Percentiles rank a stretch among this genome's conserved stretches.
These are phyloP conservation scores for Dendrobium huoshanense DNA, from an alignment of 106 monocot genomes.

Conservation along the genomic window DNA sequence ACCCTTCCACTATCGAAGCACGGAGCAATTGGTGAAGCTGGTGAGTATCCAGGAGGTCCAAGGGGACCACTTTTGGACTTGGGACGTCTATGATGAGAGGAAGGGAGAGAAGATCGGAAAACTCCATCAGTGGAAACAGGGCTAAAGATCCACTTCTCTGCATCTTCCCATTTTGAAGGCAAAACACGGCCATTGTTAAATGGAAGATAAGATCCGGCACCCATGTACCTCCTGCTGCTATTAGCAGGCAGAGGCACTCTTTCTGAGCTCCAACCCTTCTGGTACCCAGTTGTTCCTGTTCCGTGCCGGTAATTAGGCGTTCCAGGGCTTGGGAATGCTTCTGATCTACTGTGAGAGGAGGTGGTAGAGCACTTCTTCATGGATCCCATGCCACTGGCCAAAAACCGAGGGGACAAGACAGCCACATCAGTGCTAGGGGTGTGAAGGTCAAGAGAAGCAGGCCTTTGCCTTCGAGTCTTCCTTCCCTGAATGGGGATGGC, in stretches of 20 bases:
- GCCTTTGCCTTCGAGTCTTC: slow-evolving; percentile 23
- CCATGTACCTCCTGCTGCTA: slow-evolving; percentile 29
- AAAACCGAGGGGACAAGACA: slow-evolving; percentile 40
- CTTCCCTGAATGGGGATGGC: slow-evolving; percentile 9
- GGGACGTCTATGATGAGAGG: slow-evolving; percentile 44
- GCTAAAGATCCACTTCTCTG: slow-evolving; percentile 94
- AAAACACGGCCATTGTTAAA: slow-evolving; percentile 53
- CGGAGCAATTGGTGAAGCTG: slow-evolving; percentile 43
- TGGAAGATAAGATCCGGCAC: slow-evolving; percentile 34
- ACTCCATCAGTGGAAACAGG: slow-evolving; percentile 50
- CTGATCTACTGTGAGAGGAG: slow-evolving; percentile 21
- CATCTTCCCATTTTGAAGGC: slow-evolving; percentile 99
- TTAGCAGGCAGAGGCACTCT: slow-evolving; percentile 41
- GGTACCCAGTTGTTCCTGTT: slow-evolving; percentile 3
- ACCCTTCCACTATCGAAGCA: slow-evolving; percentile 49
- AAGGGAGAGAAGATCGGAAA: slow-evolving; percentile 18
- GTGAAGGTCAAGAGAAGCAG: slow-evolving; percentile 51
- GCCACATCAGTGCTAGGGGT: slow-evolving; percentile 28
- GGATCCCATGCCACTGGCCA: slow-evolving; percentile 14
- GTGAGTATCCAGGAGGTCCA: slow-evolving; percentile 39
- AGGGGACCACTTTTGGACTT: slow-evolving; percentile 95
- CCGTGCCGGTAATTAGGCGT: slow-evolving; percentile 42
- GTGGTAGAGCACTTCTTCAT: slow-evolving; percentile 34
- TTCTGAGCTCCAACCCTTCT: slow-evolving; percentile 65
- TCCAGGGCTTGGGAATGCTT: slow-evolving; percentile 41